These are phyloP conservation scores for Craterostigma plantagineum DNA, from an alignment of 257 asterid species.

Conservation along the genomic window DNA sequence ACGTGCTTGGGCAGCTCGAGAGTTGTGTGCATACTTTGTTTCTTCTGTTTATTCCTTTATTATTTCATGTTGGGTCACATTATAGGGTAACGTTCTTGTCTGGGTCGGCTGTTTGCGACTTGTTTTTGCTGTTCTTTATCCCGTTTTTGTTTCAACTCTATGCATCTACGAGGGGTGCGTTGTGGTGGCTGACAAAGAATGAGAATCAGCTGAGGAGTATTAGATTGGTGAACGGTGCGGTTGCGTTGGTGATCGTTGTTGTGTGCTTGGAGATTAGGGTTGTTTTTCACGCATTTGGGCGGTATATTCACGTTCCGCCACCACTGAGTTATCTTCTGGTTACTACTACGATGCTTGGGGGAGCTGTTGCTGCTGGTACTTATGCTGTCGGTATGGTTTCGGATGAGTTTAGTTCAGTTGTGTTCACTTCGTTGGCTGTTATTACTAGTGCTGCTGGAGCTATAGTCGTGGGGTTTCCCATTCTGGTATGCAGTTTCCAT, in stretches of 20 bases:
- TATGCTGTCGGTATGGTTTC: conserved; percentile 79
- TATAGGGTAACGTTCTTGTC: conserved; percentile 52
- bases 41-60: conserved; percentile 57
- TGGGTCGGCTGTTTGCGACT: conserved; percentile 44
- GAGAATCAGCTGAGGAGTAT: conserved; percentile 70
- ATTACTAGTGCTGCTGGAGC: conserved; percentile 90
- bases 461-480: conserved; percentile 72
- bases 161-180: conserved; percentile 82
- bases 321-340: conserved; percentile 81
- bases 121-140: conserved; percentile 69
- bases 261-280: conserved; percentile 85
- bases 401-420: conserved; percentile 61
- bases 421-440: conserved; percentile 52
- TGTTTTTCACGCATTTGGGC: conserved; percentile 89
- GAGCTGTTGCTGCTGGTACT: conserved; percentile 71
- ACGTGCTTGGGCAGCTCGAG: conserved; percentile 76
- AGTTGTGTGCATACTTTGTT: conserved; percentile 75
- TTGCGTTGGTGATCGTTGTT: conserved; percentile 60
- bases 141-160: conserved; percentile 86
- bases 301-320: conserved; percentile 93
- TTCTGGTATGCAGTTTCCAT: conserved; percentile 38
- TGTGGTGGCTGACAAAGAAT: conserved; percentile 94
- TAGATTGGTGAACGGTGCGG: conserved; percentile 69
- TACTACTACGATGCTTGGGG: conserved; percentile 81
- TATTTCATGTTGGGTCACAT: conserved; percentile 70